Evolutionary conservation across 139 green algal species (phyloP).

Genomic region (Ettlia oleoabundans): DNA sequence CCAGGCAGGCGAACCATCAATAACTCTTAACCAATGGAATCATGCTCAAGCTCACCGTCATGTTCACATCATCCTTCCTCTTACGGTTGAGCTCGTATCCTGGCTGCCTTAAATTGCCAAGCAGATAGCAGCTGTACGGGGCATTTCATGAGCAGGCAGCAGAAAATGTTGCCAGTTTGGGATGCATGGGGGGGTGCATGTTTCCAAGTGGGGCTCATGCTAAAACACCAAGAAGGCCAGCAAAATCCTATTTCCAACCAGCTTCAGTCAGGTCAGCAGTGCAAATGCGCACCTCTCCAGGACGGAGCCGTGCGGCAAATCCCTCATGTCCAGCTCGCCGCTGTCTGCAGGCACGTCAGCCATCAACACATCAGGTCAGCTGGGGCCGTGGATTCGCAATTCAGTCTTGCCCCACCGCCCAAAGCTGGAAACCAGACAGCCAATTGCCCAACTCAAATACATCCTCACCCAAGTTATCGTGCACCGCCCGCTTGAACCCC

Average conservation of each 20-base stretch:
- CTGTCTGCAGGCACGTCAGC: not conserved
- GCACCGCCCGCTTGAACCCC: not conserved
- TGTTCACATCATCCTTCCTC: not conserved
- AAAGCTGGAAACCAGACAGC: too few species aligned
- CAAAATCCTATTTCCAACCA: too few species aligned
- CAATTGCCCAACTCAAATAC: not conserved
- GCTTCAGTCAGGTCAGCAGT: not conserved
- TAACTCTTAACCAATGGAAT: not conserved
- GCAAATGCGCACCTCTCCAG: constrained; percentile 18
- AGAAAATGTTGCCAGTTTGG: too few species aligned
- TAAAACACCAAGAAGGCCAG: too few species aligned
- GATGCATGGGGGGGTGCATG: too few species aligned
- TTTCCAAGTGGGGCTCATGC: too few species aligned
- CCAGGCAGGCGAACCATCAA: too few species aligned
- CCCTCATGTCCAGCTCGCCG: constrained; percentile 3
- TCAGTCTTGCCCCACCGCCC: too few species aligned
- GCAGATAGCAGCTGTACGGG: constrained; percentile 20
- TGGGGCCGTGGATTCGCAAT: too few species aligned
- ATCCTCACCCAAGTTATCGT: not conserved
- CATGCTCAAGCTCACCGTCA: not conserved
- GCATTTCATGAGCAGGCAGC: too few species aligned
- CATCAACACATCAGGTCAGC: not conserved
- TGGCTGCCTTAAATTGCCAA: not conserved
- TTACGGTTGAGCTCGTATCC: not conserved
- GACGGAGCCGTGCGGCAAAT: not conserved